phyloP scores from a whole-genome alignment of 345 rosid genomes.

The Firmiana major region DNA sequence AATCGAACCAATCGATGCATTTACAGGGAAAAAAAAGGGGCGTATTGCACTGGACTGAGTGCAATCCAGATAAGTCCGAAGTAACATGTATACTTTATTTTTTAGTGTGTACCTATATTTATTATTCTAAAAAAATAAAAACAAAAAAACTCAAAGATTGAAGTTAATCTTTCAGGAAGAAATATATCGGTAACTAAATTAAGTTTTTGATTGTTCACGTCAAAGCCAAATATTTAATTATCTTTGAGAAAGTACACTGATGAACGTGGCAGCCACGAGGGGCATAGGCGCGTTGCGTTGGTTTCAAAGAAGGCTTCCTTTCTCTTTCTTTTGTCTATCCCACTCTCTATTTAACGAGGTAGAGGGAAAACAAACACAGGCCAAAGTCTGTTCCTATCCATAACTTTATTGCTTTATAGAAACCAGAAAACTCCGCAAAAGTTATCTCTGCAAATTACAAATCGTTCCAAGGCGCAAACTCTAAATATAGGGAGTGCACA shows the following conservation, averaged over 20 bases:
- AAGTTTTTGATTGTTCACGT: too few relatives aligned
- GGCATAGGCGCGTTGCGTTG: conserved; percentile 3
- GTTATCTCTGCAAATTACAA: neutral
- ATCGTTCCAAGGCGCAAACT: neutral
- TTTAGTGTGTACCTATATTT: too few relatives aligned
- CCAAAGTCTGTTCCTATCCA: neutral
- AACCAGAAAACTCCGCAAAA: neutral
- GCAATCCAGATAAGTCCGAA: too few relatives aligned
- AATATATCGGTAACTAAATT: too few relatives aligned
- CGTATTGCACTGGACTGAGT: too few relatives aligned
- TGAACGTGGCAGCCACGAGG: neutral
- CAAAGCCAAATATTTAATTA: too few relatives aligned
- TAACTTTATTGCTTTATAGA: neutral
- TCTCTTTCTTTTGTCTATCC: neutral
- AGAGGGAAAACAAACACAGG: neutral
- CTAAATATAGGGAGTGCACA: neutral
- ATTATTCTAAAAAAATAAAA: too few relatives aligned
- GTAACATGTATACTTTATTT: too few relatives aligned
- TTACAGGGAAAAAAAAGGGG: too few relatives aligned
- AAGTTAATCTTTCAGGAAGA: too few relatives aligned
- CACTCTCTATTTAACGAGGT: neutral
- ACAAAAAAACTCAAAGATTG: too few relatives aligned
- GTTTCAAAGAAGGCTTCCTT: neutral
- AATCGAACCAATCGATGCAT: too few relatives aligned
- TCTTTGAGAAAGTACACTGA: neutral